Conservation (phyloP, 768 basidiomycete genomes). For the Omphalotus guepiniiformis region DNA sequence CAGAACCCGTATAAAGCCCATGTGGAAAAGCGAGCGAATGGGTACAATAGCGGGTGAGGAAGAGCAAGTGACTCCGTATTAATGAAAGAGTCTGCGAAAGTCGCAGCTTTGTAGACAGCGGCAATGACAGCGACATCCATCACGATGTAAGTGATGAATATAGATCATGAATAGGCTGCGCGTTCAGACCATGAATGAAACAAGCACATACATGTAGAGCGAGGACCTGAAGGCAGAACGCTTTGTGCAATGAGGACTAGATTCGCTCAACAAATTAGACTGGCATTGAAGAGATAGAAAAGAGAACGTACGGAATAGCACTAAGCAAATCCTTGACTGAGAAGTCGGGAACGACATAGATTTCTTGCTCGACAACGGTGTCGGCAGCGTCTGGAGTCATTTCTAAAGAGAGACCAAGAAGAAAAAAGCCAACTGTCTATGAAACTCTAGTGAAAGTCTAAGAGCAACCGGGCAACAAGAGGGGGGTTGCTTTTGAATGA, state of each 20-base stretch:
- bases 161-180: not conserved
- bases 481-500: not conserved
- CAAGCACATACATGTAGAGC: conserved; percentile 61
- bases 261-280: not conserved
- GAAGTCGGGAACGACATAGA: conserved; percentile 74
- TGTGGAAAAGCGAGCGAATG: conserved; percentile 56
- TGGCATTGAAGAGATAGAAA: conserved; percentile 5
- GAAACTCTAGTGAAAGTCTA: conserved; percentile 9
- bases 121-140: conserved; percentile 75
- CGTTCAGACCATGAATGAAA: not conserved
- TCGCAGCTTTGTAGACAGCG: conserved; percentile 62
- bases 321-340: conserved; percentile 83
- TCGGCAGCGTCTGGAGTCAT: conserved; percentile 11
- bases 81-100: conserved; percentile 59
- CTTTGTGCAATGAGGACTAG: conserved; percentile 82
- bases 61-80: conserved; percentile 50
- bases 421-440: conserved; percentile 3
- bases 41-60: conserved; percentile 58
- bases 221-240: conserved; percentile 82
- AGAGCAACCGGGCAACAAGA: conserved; percentile 3
- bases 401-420: not conserved
- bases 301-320: conserved; percentile 75
- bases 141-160: too few relatives aligned
- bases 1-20: conserved; percentile 83
- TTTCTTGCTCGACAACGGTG: conserved; percentile 47